These are phyloP conservation scores for Botrytis aclada DNA, from an alignment of 2,329 filamentous ascomycete genomes.

Conservation along the genomic window DNA sequence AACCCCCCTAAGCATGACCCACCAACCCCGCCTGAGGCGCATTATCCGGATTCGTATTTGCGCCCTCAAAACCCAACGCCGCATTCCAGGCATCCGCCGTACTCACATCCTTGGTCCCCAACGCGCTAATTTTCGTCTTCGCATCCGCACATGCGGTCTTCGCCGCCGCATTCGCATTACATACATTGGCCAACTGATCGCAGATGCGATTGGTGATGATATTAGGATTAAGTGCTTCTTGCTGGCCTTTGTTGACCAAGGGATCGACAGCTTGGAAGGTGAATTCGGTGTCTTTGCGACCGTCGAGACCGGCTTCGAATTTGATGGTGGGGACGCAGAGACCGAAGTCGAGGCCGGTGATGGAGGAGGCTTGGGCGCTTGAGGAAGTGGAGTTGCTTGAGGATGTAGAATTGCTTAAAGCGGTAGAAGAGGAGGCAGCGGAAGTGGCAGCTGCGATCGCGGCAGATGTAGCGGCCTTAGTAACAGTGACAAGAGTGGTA, in stretches of 20 bases:
- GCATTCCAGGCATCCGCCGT: constrained; percentile 47
- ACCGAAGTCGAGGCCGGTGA: constrained; percentile 47
- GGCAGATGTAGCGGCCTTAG: constrained; percentile 3
- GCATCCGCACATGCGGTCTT: constrained; percentile 52
- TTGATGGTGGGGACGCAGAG: constrained; percentile 51
- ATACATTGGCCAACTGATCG: constrained; percentile 66
- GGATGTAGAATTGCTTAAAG: constrained; percentile 19
- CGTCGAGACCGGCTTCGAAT: constrained; percentile 53
- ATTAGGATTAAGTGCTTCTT: constrained; percentile 67
- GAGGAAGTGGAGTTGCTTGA: constrained; percentile 19
- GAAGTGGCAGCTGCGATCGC: background rate
- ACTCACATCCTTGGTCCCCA: constrained; percentile 47
- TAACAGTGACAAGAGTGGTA: constrained; percentile 27
- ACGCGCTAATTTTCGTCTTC: constrained; percentile 49
- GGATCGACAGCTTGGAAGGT: constrained; percentile 67
- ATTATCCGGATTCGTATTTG: constrained; percentile 35
- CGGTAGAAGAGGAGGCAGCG: background rate
- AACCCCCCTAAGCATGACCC: constrained; percentile 28
- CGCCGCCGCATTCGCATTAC: constrained; percentile 59
- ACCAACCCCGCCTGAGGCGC: constrained; percentile 34
- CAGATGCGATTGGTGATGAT: constrained; percentile 73
- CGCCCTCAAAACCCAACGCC: constrained; percentile 40
- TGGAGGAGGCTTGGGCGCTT: constrained; percentile 31
- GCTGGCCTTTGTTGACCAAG: constrained; percentile 57
- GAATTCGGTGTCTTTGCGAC: constrained; percentile 54